phyloP scores from a whole-genome alignment of 768 basidiomycete genomes.

The Rhodosporidiobolus odoratus region DNA sequence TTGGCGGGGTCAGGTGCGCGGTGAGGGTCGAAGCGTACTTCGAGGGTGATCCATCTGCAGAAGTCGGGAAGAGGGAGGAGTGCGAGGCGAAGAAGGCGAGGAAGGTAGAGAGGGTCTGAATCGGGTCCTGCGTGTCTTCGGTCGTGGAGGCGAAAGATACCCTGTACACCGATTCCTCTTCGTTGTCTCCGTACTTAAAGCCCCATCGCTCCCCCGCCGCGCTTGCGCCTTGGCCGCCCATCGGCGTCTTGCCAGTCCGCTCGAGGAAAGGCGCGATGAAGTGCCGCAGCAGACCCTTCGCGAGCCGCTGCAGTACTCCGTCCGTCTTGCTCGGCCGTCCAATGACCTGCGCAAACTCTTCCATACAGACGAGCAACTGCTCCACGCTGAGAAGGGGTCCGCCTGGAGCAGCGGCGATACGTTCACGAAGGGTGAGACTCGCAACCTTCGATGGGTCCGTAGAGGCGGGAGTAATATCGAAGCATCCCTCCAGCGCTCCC shows the following conservation, averaged over 20 bases:
- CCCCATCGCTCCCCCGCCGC: neutral
- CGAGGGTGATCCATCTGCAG: neutral
- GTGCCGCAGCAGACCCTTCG: slow-evolving; percentile 24
- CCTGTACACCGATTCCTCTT: neutral
- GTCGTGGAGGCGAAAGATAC: neutral
- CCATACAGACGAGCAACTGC: slow-evolving; percentile 10
- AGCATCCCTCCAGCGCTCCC: slow-evolving; percentile 22
- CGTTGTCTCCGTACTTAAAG: neutral
- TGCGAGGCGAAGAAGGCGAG: slow-evolving; percentile 23
- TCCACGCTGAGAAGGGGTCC: neutral
- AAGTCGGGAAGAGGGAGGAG: slow-evolving; percentile 15
- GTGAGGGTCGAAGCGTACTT: slow-evolving; percentile 21
- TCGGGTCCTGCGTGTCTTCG: neutral
- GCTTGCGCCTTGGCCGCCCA: neutral
- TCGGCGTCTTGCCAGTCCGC: slow-evolving; percentile 4
- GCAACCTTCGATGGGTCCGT: too few relatives aligned
- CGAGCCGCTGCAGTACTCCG: slow-evolving; percentile 9
- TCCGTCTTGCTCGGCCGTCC: slow-evolving; percentile 11
- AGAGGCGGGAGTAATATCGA: slow-evolving; percentile 8
- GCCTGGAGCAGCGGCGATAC: neutral
- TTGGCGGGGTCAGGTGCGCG: slow-evolving; percentile 28
- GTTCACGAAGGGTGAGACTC: neutral
- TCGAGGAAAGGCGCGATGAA: slow-evolving; percentile 35
- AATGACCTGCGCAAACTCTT: slow-evolving; percentile 10
- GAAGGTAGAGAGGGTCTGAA: slow-evolving; percentile 2